phyloP scores from a whole-genome alignment of 441 rosid species.

The Viola pubescens region DNA sequence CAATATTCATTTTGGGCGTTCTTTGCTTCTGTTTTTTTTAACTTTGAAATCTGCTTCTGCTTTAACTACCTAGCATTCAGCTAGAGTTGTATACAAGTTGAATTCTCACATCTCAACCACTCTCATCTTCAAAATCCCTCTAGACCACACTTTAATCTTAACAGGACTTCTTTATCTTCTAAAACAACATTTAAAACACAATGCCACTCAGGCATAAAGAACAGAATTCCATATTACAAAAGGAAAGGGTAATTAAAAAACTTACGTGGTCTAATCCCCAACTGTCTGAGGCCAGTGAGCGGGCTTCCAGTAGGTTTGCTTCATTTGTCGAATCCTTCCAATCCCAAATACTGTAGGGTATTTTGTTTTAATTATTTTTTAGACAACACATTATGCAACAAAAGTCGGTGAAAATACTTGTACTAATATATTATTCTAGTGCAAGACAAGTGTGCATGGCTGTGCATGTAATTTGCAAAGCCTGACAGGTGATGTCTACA shows the following conservation, averaged over 20 bases:
- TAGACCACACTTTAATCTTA: too few relatives aligned
- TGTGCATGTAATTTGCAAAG: background rate
- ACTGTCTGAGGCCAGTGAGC: conserved; percentile 63
- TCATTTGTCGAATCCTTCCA: conserved; percentile 59
- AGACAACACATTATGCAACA: background rate
- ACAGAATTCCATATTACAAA: background rate
- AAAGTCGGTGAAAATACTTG: background rate
- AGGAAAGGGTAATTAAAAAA: background rate
- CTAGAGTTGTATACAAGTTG: too few relatives aligned
- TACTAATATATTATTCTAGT: too few relatives aligned
- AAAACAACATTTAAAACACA: background rate
- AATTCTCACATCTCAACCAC: too few relatives aligned
- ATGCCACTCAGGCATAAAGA: background rate
- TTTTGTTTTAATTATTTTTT: background rate
- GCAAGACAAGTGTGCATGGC: too few relatives aligned
- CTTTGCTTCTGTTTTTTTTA: too few relatives aligned
- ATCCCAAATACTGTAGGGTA: conserved; percentile 56
- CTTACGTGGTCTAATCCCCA: conserved; percentile 72
- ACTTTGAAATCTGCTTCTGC: too few relatives aligned
- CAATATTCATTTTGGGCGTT: too few relatives aligned
- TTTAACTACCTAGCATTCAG: too few relatives aligned
- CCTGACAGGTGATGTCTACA: background rate
- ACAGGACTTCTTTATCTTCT: background rate
- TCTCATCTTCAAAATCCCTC: too few relatives aligned
- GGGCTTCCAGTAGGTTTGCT: conserved; percentile 67